Percentiles rank a stretch among this genome's conserved stretches.
phyloP scores from a whole-genome alignment of 495 filamentous ascomycete genomes.

The Tuber brumale region DNA sequence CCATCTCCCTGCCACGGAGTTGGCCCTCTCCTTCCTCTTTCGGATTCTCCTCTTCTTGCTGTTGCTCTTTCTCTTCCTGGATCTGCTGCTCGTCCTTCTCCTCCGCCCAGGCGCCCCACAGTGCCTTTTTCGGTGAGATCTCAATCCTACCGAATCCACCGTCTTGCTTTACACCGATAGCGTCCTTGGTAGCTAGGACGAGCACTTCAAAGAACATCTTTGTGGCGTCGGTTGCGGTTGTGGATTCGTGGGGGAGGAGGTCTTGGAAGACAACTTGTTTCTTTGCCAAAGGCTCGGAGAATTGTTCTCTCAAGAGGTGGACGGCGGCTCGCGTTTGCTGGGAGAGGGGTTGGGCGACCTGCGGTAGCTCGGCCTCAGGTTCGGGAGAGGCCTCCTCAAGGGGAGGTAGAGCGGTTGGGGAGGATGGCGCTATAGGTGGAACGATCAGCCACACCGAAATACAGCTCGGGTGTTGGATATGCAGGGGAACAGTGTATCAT shows the following conservation, averaged over 20 bases:
- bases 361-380: conserved; percentile 27
- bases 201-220: conserved; percentile 99
- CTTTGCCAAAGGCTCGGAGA: conserved; percentile 48
- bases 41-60: conserved; percentile 33
- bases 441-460: conserved; percentile 10
- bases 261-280: conserved; percentile 81
- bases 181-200: conserved; percentile 94
- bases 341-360: conserved; percentile 46
- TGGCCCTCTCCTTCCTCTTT: conserved; percentile 27
- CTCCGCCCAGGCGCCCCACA: conserved; percentile 96
- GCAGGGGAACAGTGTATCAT: neutral
- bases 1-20: conserved; percentile 20
- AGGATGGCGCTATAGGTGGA: conserved; percentile 15
- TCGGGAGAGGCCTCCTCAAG: conserved; percentile 23
- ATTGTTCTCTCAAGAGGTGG: conserved; percentile 82
- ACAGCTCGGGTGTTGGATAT: neutral
- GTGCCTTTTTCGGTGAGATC: conserved; percentile 76
- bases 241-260: conserved; percentile 70
- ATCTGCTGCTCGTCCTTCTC: conserved; percentile 61
- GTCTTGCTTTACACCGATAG: conserved; percentile 93
- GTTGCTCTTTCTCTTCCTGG: conserved; percentile 44
- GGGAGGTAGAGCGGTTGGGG: conserved; percentile 17
- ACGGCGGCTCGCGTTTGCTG: conserved; percentile 90
- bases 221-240: conserved; percentile 79
- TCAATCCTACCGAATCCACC: conserved; percentile 56